Evolutionary conservation across 352 stramenopile species (phyloP).

Genomic region (Phytophthora citrophthora): DNA sequence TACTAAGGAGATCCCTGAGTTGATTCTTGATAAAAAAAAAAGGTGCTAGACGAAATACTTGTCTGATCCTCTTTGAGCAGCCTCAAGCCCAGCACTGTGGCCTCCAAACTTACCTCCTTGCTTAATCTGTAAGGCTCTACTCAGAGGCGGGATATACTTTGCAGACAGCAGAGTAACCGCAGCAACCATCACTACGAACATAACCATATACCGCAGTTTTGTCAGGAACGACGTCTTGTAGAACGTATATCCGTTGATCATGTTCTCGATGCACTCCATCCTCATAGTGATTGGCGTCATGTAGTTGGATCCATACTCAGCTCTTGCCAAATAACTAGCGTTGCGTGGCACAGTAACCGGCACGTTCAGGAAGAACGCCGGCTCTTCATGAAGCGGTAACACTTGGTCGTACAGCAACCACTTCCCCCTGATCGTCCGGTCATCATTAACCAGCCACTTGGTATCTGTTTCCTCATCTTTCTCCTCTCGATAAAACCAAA

Average conservation of each 20-base stretch:
- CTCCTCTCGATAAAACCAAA: conserved; percentile 79
- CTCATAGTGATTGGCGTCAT: conserved; percentile 77
- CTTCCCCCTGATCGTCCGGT: conserved; percentile 75
- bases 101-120: conserved; percentile 5
- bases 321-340: conserved; percentile 59
- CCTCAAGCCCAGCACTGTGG: conserved; percentile 27
- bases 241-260: conserved; percentile 79
- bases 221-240: conserved; percentile 50
- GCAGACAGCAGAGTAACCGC: conserved; percentile 35
- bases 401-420: conserved; percentile 70
- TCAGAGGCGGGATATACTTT: conserved; percentile 35
- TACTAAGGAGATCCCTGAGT: conserved; percentile 14
- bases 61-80: conserved; percentile 26
- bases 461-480: conserved; percentile 33
- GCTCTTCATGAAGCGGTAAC: conserved; percentile 52
- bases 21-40: conserved; percentile 26
- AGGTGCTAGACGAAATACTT: conserved; percentile 43
- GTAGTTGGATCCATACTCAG: conserved; percentile 72
- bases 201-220: conserved; percentile 29
- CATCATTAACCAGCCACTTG: conserved; percentile 71
- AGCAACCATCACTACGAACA: conserved; percentile 33
- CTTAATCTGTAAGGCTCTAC: conserved; percentile 33
- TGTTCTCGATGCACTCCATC: conserved; percentile 85
- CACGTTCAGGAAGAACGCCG: conserved; percentile 59
- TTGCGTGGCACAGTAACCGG: conserved; percentile 61